Evolutionary conservation across 345 rosid genomes (phyloP).

Genomic region (Mangifera indica): DNA sequence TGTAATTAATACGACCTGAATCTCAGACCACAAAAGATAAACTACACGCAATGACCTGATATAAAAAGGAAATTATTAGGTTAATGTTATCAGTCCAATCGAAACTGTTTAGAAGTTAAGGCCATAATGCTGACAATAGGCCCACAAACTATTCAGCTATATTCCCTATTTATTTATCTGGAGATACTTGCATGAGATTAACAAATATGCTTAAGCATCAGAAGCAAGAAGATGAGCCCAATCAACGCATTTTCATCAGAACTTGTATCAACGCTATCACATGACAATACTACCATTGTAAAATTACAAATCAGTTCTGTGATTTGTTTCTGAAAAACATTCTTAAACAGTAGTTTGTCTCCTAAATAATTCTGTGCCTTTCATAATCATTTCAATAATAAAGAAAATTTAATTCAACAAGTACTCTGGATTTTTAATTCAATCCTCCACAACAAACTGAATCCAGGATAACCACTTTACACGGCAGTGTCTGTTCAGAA

Average conservation of each 20-base stretch:
- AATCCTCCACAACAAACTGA: not conserved
- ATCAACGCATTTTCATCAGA: not conserved
- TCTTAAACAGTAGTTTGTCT: not conserved
- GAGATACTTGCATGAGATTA: not conserved
- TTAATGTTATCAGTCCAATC: not conserved
- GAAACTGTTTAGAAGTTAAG: not conserved
- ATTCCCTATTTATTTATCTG: not conserved
- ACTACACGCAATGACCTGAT: not conserved
- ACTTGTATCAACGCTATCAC: not conserved
- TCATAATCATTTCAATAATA: not conserved
- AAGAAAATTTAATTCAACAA: not conserved
- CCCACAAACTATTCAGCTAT: not conserved
- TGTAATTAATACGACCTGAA: not conserved
- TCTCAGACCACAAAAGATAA: not conserved
- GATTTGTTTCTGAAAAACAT: not conserved
- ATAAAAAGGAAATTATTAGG: not conserved
- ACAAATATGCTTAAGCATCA: not conserved
- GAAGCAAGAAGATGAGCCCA: not conserved
- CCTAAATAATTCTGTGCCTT: not conserved
- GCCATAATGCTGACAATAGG: not conserved
- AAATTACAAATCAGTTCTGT: not conserved
- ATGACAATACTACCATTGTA: not conserved
- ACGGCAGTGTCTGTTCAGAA: not conserved
- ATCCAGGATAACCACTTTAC: not conserved
- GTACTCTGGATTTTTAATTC: not conserved